phyloP scores from a whole-genome alignment of 2,329 filamentous ascomycete genomes.

The Clarireedia paspali region DNA sequence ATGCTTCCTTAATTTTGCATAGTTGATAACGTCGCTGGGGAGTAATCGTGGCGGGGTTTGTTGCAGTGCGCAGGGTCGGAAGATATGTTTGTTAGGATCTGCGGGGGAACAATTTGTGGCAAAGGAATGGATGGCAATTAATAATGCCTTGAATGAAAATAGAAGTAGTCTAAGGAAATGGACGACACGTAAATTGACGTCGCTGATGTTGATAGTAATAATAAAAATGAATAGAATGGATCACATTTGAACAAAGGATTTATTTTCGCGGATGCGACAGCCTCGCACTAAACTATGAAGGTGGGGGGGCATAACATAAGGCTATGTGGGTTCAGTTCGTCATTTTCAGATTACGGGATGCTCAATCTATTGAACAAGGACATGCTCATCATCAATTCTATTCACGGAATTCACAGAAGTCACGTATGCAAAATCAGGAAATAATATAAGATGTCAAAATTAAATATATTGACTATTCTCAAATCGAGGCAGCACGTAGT shows the following conservation, averaged over 20 bases:
- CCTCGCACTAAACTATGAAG: slow-evolving; percentile 4
- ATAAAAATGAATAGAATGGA: not conserved
- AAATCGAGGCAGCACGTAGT: not conserved
- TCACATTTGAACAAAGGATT: not conserved
- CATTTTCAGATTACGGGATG: not conserved
- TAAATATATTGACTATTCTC: slow-evolving; percentile 8
- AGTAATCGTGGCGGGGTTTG: not conserved
- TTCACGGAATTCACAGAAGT: not conserved
- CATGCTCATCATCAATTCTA: not conserved
- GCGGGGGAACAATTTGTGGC: not conserved
- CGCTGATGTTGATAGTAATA: not conserved
- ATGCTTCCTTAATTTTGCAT: slow-evolving; percentile 11
- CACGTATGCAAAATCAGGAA: not conserved
- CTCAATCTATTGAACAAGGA: not conserved
- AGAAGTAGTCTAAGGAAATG: not conserved
- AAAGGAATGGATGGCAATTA: not conserved
- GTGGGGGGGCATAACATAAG: not conserved
- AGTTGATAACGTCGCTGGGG: too few species aligned
- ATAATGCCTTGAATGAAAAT: too few species aligned
- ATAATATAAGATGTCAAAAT: slow-evolving; percentile 2
- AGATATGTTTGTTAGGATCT: not conserved
- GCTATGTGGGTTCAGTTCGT: not conserved
- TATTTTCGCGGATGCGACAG: slow-evolving; percentile 1
- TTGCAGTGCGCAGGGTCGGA: not conserved
- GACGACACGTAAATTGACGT: not conserved